A percentile compares a stretch with the other conserved stretches of the same genome.
Evolutionary conservation across 805 yeast genomes (phyloP).

Genomic region (Kregervanrija pseudodelftensis): DNA sequence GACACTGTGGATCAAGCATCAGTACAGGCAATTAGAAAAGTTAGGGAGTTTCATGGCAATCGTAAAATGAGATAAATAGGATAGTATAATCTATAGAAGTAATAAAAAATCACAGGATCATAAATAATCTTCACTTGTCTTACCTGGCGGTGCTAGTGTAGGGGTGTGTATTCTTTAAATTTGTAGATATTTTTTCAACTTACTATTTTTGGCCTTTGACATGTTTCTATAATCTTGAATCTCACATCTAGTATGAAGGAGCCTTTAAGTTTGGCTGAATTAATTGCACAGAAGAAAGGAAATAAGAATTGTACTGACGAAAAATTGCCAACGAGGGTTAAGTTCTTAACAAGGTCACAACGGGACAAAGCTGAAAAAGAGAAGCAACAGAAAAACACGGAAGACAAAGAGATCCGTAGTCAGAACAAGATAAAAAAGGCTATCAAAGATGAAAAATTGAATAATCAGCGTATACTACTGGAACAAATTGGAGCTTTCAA

Average conservation of each 20-base stretch:
- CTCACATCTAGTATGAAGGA: slow-evolving; percentile 10
- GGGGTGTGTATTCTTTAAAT: no score
- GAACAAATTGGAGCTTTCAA: no score
- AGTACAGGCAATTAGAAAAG: slow-evolving; percentile 79
- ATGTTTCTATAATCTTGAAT: no score
- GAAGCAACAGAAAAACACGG: slow-evolving; percentile 6
- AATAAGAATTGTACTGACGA: slow-evolving; percentile 23
- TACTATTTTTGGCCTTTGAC: no score
- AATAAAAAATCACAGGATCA: neutral
- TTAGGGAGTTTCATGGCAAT: slow-evolving; percentile 52
- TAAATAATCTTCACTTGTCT: no score
- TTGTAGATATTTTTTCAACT: no score
- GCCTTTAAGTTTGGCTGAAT: slow-evolving; percentile 32
- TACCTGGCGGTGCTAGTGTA: no score
- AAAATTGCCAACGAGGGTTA: slow-evolving; percentile 7
- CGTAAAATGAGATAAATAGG: slow-evolving; percentile 5
- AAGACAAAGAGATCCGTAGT: neutral
- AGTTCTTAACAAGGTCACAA: slow-evolving; percentile 40
- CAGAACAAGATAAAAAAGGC: neutral
- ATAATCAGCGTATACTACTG: no score
- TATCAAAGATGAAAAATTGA: no score
- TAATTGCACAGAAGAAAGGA: slow-evolving; percentile 22
- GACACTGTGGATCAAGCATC: slow-evolving; percentile 87
- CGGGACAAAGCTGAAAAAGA: slow-evolving; percentile 30
- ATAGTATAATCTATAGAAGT: neutral